phyloP scores from a whole-genome alignment of 78 protist genomes.

The Dictyostelium firmibasis region DNA sequence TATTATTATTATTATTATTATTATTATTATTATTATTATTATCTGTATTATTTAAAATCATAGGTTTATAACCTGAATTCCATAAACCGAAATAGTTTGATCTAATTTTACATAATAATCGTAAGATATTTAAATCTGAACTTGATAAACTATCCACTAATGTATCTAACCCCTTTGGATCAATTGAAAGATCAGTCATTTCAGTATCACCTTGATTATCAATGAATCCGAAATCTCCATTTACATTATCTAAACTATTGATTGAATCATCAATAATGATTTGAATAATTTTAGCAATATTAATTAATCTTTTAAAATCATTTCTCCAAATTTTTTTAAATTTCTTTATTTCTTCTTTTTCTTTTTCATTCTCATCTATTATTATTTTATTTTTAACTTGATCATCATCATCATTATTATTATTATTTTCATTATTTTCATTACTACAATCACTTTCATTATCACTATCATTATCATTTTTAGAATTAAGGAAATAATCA shows the following conservation, averaged over 20 bases:
- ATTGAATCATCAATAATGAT: background rate
- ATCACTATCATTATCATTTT: background rate
- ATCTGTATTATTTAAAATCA: background rate
- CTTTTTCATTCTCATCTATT: background rate
- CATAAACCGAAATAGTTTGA: conserved; percentile 68
- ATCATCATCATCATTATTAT: background rate
- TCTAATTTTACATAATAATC: conserved; percentile 40
- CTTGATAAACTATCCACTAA: background rate
- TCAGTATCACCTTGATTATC: conserved; percentile 30
- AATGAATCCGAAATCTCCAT: background rate
- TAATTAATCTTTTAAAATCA: conserved; percentile 3
- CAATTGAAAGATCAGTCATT: background rate
- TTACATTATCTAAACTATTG: background rate
- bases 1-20: background rate
- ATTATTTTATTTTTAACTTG: background rate
- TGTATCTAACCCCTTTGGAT: background rate
- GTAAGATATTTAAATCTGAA: conserved; percentile 26
- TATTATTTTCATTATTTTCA: background rate
- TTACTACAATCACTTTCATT: background rate
- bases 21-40: background rate
- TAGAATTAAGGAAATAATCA: conserved; percentile 11
- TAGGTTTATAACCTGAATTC: background rate
- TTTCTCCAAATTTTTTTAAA: background rate
- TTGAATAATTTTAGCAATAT: background rate
- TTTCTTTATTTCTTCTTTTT: background rate